Evolutionary conservation across 164 flowering plant genomes (phyloP).

Genomic region (Tetrastigma voinierianum): DNA sequence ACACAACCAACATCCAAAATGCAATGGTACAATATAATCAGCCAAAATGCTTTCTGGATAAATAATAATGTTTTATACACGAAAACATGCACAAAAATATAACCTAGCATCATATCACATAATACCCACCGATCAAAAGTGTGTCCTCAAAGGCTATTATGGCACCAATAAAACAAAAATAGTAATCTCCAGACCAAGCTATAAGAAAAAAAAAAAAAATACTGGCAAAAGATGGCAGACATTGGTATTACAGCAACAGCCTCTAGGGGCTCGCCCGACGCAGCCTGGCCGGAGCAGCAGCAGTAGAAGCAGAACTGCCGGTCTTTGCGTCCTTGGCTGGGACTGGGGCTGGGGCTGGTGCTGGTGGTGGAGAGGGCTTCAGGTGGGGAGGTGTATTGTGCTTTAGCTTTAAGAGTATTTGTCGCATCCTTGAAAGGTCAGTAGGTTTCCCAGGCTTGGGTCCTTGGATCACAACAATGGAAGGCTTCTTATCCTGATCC

Average conservation of each 20-base stretch:
- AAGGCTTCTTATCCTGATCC: constrained; percentile 47
- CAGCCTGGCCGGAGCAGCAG: constrained; percentile 21
- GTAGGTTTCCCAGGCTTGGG: constrained; percentile 72
- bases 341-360: constrained; percentile 26
- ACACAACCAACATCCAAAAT: not conserved
- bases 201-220: not conserved
- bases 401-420: constrained; percentile 52
- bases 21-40: not conserved
- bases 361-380: constrained; percentile 29
- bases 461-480: constrained; percentile 44
- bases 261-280: constrained; percentile 19
- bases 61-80: constrained; percentile 2
- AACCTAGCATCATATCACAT: not conserved
- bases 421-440: constrained; percentile 60
- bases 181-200: no score
- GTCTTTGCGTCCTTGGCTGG: constrained; percentile 25
- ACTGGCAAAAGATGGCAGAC: not conserved
- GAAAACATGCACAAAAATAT: not conserved
- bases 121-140: not conserved
- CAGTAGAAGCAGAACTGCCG: constrained; percentile 6
- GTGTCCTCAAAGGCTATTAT: no score
- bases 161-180: not conserved
- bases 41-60: not conserved
- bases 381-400: constrained; percentile 50
- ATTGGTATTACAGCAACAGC: constrained; percentile 30